Evolutionary conservation across 306 rosid genomes (phyloP), one percentile per base, ranked within the genome.

Genomic region (Casuarina cunninghamiana): DNA sequence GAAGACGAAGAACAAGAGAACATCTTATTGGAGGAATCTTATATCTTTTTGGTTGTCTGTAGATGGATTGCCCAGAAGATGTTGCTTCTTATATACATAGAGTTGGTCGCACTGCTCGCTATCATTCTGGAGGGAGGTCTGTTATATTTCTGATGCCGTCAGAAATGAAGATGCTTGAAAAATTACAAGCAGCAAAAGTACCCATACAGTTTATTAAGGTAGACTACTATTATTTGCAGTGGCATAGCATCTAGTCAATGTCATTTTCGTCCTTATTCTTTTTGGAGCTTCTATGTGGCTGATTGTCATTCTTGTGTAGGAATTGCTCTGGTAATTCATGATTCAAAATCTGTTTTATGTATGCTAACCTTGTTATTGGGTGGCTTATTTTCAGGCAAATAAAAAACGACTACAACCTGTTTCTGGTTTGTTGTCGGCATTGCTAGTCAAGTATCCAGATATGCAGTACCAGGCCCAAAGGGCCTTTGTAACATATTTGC

Each of bases 51-150:
- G 58, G 77, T 54, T 53, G 58, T 78, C 8, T 85, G 71, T 73
- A 95, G 98, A 90, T 88, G 69, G 98, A 92, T 85, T 95, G 98
- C 82, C 97, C 98, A 19, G 97, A 92, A 62, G 85, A 89, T 82
- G 94, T 89, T 62, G 93, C 89, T 74, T 78, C 97, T 58, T 95
- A 95, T 87, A 93, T 95, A 79, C 97, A 95, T 70, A 88, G 97
- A 89, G 98, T 93, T 85, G 98, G 98, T 6, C 97, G 98, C 55
- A 95, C 98, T 69, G 98, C 97, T 53, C 97, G 96, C 38, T 89
- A 89, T 77, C 83, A 86, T 39, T 90, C 97, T 75, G 84, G 66
- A 76, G 98, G 98, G 82, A 84, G 79, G 80, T 89, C 98, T 58
- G 89, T 92, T 78, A 82, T 95, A 76, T 93, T 95, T 89, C 65